phyloP scores from a whole-genome alignment of 1,284 basidiomycete genomes.

The Microbotryum lychnidis-dioicae region DNA sequence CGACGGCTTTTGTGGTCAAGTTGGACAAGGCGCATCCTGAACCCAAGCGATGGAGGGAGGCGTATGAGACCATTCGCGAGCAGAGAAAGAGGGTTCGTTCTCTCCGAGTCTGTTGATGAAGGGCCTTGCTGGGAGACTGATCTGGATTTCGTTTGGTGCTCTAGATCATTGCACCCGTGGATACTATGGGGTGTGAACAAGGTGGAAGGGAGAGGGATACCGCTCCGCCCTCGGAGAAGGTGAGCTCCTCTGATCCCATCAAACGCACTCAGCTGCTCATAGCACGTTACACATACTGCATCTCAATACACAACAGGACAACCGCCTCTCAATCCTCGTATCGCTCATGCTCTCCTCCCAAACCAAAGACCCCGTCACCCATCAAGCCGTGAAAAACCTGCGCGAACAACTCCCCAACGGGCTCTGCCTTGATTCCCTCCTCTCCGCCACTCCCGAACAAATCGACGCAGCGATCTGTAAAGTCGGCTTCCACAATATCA shows the following conservation, averaged over 20 bases:
- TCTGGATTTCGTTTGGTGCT: too few relatives aligned
- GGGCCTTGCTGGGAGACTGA: background rate
- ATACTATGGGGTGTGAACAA: constrained; percentile 78
- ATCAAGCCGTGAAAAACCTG: constrained; percentile 53
- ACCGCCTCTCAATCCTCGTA: constrained; percentile 74
- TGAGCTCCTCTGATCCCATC: constrained; percentile 35
- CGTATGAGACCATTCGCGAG: constrained; percentile 63
- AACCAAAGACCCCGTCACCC: constrained; percentile 57
- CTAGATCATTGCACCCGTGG: constrained; percentile 67
- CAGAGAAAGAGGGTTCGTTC: constrained; percentile 53
- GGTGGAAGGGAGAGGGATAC: constrained; percentile 47
- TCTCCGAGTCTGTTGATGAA: too few relatives aligned
- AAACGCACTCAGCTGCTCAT: background rate
- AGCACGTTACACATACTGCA: background rate
- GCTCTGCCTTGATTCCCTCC: constrained; percentile 63
- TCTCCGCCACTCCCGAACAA: constrained; percentile 54
- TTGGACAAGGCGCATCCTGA: constrained; percentile 62
- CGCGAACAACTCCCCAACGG: constrained; percentile 65
- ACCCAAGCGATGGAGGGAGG: constrained; percentile 63
- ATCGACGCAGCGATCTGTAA: constrained; percentile 47
- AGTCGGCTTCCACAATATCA: constrained; percentile 43
- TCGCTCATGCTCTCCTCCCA: constrained; percentile 93
- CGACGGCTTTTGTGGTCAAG: constrained; percentile 49
- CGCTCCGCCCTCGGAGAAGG: constrained; percentile 58
- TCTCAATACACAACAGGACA: constrained; percentile 47